phyloP scores from a whole-genome alignment of 805 yeast genomes.

The Barnettozyma californica region DNA sequence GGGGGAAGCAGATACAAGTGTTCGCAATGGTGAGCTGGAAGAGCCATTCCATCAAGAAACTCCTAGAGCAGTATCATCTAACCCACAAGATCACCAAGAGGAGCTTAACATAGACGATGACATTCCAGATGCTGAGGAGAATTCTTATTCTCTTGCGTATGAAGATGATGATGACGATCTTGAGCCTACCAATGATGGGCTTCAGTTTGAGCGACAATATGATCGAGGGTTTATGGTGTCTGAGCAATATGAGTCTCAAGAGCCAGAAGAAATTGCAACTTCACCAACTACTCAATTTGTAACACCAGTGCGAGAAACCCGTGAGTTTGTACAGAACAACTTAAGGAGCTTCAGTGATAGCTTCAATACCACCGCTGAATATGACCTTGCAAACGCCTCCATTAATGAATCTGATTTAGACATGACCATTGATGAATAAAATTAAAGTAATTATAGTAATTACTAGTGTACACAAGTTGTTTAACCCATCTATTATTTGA shows the following conservation, averaged over 20 bases:
- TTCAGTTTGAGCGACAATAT: constrained; percentile 21
- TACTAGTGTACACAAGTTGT: neutral
- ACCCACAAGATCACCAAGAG: constrained; percentile 5
- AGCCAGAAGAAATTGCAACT: constrained; percentile 4
- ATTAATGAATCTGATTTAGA: constrained; percentile 35
- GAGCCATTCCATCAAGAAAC: neutral
- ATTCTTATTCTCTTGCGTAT: constrained; percentile 29
- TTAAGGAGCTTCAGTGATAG: constrained; percentile 6
- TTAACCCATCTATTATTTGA: constrained; percentile 3
- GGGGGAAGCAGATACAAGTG: constrained; percentile 24
- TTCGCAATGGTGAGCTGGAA: constrained; percentile 1
- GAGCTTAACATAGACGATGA: constrained; percentile 38
- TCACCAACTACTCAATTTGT: constrained; percentile 14
- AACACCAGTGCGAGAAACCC: constrained; percentile 13
- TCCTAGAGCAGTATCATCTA: neutral
- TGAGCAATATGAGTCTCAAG: constrained; percentile 22
- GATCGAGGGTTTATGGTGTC: constrained; percentile 24
- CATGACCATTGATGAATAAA: constrained; percentile 39
- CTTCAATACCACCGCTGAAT: constrained; percentile 6
- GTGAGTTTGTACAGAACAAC: constrained; percentile 4
- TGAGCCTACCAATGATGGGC: constrained; percentile 14
- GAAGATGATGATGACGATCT: constrained; percentile 30
- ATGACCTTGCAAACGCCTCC: constrained; percentile 22
- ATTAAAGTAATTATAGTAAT: no score
- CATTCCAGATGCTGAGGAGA: constrained; percentile 37